phyloP scores from a whole-genome alignment of 495 filamentous ascomycete genomes.

The Gamarada debralockiae region DNA sequence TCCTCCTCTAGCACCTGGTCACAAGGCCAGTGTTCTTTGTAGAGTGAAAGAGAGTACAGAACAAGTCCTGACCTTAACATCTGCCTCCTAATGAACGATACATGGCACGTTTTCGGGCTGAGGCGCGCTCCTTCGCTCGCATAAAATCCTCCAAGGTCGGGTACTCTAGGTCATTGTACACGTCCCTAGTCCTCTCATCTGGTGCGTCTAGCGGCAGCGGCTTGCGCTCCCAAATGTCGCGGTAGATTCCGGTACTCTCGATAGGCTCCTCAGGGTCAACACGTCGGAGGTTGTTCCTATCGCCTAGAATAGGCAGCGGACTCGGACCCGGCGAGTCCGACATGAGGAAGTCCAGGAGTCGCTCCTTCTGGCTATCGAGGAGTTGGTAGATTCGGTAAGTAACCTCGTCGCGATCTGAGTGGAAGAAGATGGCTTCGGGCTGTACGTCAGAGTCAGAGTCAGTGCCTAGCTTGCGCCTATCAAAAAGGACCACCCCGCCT shows the following conservation, averaged over 20 bases:
- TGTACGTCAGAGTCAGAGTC: background rate
- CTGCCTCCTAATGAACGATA: too few species aligned
- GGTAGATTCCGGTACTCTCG: conserved; percentile 10
- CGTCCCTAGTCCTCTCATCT: background rate
- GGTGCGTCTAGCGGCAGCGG: background rate
- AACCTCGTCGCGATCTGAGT: conserved; percentile 11
- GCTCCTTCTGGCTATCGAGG: conserved; percentile 18
- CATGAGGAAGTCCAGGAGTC: conserved; percentile 23
- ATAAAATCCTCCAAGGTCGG: background rate
- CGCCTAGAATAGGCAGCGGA: conserved; percentile 20
- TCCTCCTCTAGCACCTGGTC: too few species aligned
- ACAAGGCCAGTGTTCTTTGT: too few species aligned
- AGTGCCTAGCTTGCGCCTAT: conserved; percentile 9
- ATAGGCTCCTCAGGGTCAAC: conserved; percentile 19
- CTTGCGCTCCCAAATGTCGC: conserved; percentile 25
- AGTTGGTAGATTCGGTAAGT: conserved; percentile 22
- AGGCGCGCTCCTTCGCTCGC: background rate
- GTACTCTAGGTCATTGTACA: background rate
- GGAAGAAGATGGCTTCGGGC: conserved; percentile 16
- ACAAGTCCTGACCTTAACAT: too few species aligned
- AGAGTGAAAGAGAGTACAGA: too few species aligned
- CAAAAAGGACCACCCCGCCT: conserved; percentile 27
- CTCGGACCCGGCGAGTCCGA: background rate
- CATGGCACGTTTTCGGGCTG: background rate
- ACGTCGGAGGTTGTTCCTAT: conserved; percentile 15